Percentiles rank a stretch among this genome's conserved stretches.
Evolutionary conservation across 371 early-diverging fungal species (phyloP).

Genomic region (Mortierella sp.): DNA sequence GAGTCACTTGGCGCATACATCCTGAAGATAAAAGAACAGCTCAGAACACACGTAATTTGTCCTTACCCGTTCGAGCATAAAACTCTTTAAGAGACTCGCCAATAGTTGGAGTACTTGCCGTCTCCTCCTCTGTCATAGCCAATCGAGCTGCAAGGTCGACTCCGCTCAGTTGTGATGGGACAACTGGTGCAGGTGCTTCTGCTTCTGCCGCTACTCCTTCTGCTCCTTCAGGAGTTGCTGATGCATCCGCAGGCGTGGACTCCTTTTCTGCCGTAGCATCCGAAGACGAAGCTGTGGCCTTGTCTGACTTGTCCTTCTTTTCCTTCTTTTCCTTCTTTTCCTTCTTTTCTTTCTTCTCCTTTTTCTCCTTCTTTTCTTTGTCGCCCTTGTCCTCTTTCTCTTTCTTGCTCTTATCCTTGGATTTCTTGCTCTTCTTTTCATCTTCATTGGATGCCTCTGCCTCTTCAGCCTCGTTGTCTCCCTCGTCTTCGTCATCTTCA

Average conservation of each 20-base stretch:
- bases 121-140: slow-evolving; percentile 56
- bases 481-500: slow-evolving; percentile 54
- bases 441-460: slow-evolving; percentile 33
- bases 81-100: slow-evolving; percentile 58
- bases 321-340: slow-evolving; percentile 52
- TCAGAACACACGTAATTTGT: not conserved
- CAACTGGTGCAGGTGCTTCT: slow-evolving; percentile 26
- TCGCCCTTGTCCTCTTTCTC: slow-evolving; percentile 15
- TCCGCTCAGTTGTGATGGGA: slow-evolving; percentile 47
- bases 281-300: slow-evolving; percentile 21
- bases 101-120: slow-evolving; percentile 54
- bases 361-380: slow-evolving; percentile 34
- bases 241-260: slow-evolving; percentile 4
- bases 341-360: slow-evolving; percentile 42
- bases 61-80: slow-evolving; percentile 58
- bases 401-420: slow-evolving; percentile 16
- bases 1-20: no score
- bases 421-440: slow-evolving; percentile 43
- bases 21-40: not conserved
- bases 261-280: not conserved
- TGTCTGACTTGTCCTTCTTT: slow-evolving; percentile 45
- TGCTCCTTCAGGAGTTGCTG: slow-evolving; percentile 9
- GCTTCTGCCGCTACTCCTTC: slow-evolving; percentile 4
- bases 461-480: slow-evolving; percentile 47
- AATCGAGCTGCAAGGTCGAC: slow-evolving; percentile 49